Evolutionary conservation across 179 eudicot genomes (phyloP).

Genomic region (Silene noctiflora): DNA sequence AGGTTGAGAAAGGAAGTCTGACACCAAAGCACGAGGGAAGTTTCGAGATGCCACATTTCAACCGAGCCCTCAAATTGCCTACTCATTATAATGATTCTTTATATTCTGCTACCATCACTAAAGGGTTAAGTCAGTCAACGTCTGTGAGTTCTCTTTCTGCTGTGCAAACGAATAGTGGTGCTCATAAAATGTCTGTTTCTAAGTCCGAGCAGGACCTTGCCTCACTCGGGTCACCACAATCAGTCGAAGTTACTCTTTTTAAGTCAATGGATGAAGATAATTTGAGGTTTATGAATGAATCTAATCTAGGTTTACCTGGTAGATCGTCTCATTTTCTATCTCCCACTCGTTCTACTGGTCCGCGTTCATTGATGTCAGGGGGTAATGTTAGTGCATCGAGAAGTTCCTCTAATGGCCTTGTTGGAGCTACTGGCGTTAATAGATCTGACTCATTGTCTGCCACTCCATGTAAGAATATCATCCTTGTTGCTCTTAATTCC

Average conservation of each 20-base stretch:
- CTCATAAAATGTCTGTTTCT: conserved; percentile 62
- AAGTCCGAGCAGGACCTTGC: conserved; percentile 88
- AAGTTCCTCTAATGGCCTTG: conserved; percentile 31
- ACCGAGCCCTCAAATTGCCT: conserved; percentile 35
- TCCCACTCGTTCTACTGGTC: conserved; percentile 35
- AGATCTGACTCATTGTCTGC: conserved; percentile 43
- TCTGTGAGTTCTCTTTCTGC: conserved; percentile 52
- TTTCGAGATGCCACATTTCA: conserved; percentile 35
- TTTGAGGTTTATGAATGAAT: conserved; percentile 34
- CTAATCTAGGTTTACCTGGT: conserved; percentile 34
- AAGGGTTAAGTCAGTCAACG: conserved; percentile 55
- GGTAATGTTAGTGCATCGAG: conserved; percentile 35
- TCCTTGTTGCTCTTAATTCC: conserved; percentile 16
- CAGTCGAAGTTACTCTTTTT: conserved; percentile 53
- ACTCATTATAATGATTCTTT: conserved; percentile 40
- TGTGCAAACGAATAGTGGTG: conserved; percentile 41
- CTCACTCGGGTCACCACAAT: conserved; percentile 65
- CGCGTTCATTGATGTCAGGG: conserved; percentile 33
- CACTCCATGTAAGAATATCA: conserved; percentile 53
- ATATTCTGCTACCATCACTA: conserved; percentile 42
- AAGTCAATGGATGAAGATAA: conserved; percentile 63
- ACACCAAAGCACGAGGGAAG: conserved; percentile 48
- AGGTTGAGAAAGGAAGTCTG: conserved; percentile 69
- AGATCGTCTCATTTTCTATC: conserved; percentile 45
- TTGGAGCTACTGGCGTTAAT: conserved; percentile 32